Conservation (phyloP, 1,284 basidiomycete genomes). For the Apiotrichum domesticum region DNA sequence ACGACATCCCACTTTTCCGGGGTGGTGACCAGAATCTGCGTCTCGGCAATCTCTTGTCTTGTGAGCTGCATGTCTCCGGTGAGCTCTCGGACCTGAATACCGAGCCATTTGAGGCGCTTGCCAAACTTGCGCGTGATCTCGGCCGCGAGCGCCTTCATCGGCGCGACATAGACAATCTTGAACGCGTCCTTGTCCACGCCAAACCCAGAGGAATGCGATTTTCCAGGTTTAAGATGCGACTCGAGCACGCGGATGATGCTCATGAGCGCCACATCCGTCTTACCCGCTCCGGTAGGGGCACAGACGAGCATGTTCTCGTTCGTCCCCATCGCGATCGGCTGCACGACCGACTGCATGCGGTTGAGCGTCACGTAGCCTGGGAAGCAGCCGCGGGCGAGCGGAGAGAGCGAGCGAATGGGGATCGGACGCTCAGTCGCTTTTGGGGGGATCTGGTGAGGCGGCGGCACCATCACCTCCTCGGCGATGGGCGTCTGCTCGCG, state of each 20-base stretch:
- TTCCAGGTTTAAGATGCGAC: constrained; percentile 53
- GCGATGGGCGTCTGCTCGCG: constrained; percentile 51
- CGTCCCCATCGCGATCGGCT: constrained; percentile 82
- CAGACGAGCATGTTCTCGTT: constrained; percentile 98
- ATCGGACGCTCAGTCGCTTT: constrained; percentile 68
- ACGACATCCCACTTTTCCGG: constrained; percentile 99
- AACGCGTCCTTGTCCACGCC: constrained; percentile 68
- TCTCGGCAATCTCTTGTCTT: constrained; percentile 85
- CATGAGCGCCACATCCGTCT: constrained; percentile 98
- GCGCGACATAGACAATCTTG: constrained; percentile 98
- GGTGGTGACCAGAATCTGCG: constrained; percentile 97
- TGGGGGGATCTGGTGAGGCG: constrained; percentile 71
- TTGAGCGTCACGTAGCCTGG: constrained; percentile 86
- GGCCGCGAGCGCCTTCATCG: constrained; percentile 96
- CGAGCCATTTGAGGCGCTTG: constrained; percentile 85
- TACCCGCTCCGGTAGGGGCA: constrained; percentile 96
- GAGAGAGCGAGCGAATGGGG: constrained; percentile 66
- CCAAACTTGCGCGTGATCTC: constrained; percentile 92
- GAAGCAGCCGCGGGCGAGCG: constrained; percentile 79
- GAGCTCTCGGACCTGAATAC: constrained; percentile 80
- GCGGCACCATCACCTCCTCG: constrained; percentile 82
- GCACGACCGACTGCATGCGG: constrained; percentile 92
- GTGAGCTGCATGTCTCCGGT: constrained; percentile 99
- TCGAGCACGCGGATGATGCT: constrained; percentile 81
- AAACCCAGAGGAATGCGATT: constrained; percentile 46